phyloP scores from a whole-genome alignment of 371 early-diverging fungal species.

The Mucor saturninus region DNA sequence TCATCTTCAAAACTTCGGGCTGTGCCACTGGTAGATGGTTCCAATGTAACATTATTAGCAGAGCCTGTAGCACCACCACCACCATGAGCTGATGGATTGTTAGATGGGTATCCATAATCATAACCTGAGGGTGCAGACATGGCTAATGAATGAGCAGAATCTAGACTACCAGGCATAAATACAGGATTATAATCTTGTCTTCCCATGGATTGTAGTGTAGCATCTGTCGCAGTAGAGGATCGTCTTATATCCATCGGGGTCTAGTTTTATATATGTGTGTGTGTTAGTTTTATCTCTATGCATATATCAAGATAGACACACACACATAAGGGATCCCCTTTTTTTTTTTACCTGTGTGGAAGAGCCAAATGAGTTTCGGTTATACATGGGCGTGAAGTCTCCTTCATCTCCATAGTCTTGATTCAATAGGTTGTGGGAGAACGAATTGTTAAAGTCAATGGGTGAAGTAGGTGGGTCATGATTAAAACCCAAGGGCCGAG shows the following conservation, averaged over 20 bases:
- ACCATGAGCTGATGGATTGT: too few species aligned
- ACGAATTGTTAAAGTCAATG: conserved; percentile 28
- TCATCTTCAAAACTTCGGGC: conserved; percentile 50
- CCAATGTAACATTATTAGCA: not conserved
- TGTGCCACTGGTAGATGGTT: conserved; percentile 6
- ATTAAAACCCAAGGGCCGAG: too few species aligned
- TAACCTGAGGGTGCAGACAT: conserved; percentile 52
- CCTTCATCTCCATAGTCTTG: conserved; percentile 20
- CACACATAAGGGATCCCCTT: too few species aligned
- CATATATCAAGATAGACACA: too few species aligned
- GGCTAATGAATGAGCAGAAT: conserved; percentile 27
- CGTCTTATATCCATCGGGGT: conserved; percentile 21
- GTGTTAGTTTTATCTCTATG: not conserved
- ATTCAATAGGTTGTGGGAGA: conserved; percentile 31
- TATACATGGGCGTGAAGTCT: not conserved
- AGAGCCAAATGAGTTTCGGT: not conserved
- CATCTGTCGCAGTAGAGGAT: conserved; percentile 22
- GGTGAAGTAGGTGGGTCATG: not conserved
- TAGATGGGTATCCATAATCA: conserved; percentile 23
- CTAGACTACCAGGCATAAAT: conserved; percentile 22
- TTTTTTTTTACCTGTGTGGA: too few species aligned
- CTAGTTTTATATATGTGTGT: not conserved
- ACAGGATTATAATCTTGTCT: conserved; percentile 17
- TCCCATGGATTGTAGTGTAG: conserved; percentile 16
- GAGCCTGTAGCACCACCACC: not conserved